Base-by-base conservation (phyloP, 768 basidiomycete genomes). In the Leccinellum luteum region DNA sequence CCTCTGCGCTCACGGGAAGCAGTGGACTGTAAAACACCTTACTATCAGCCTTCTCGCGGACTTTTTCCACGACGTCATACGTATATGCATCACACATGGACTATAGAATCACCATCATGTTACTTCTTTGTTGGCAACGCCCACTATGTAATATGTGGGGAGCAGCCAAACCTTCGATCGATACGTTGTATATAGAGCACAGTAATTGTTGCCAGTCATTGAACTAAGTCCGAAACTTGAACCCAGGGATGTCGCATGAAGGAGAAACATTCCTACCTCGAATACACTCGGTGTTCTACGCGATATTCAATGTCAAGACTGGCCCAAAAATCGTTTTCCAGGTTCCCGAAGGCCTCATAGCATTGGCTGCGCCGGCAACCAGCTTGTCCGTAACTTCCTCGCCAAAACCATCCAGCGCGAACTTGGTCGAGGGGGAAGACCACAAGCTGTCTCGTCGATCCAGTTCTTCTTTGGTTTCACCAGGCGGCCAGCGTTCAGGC, bases 261-360 rank as follows among this genome's bases (percentile, higher is more conserved):
- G 77, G 76, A 49, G 85, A 86, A 70, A 92, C 90, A 10, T 93
- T 89, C 74, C 80, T 88, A 48, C 90, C 90, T 35, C 75, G 78
- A 17, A 89, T 92, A 56, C 85, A 87, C 64, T 94, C 92, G 12
- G 89, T 96, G 14, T 98, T 98, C 77, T 98, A 97, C 67, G 89
- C 95, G 4, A 85, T 90, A 14, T 98, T 99, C 70, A 93, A 98
- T 73, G 81, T 87, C 35, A 76, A 75, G 6, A 84, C 89, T 54
- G 96, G 97, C 2, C 91, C 94, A 3, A 91, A 91, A 66, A 89
- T 98, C 48, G 85, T 92, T 5, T 90, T 89, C 66, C 95, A 98
- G 74, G 94, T 97, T 7, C 96, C 96, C 1, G 96, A 97, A 69
- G 92, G 87, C 45, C 84, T 94, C 51, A 92, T 96, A 60, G 81